A percentile compares a stretch with the other conserved stretches of the same genome.
Conservation (phyloP, 1,284 basidiomycete species). For the Leccinum subfulvum region DNA sequence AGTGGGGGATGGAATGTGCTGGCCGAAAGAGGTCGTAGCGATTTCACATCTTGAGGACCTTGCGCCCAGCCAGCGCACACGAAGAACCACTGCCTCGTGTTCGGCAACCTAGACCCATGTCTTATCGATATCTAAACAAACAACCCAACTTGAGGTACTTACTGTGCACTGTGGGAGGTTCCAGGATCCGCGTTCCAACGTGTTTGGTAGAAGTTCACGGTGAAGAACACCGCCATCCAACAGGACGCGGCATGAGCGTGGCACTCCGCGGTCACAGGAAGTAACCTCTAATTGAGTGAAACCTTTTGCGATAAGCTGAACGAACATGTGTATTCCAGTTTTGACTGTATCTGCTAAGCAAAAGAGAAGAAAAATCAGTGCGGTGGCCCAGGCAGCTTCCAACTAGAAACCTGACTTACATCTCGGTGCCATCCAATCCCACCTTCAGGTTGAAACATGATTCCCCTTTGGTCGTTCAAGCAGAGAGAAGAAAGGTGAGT, state of each 20-base stretch:
- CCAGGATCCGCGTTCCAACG: not conserved
- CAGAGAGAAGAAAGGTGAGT: not conserved
- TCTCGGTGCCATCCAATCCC: not conserved
- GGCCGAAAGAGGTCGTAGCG: not conserved
- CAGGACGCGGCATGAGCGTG: not conserved
- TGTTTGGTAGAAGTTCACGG: not conserved
- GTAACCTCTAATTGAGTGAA: not conserved
- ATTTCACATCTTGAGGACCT: not conserved
- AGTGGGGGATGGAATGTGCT: not conserved
- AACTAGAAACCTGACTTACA: not conserved
- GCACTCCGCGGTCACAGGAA: not conserved
- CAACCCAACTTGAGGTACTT: not conserved
- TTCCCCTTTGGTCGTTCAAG: not conserved
- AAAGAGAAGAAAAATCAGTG: not conserved
- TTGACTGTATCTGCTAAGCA: not conserved
- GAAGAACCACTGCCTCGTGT: not conserved
- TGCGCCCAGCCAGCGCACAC: not conserved
- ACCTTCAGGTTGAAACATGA: not conserved
- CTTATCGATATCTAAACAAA: not conserved
- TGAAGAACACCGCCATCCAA: not conserved
- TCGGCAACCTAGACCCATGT: not conserved
- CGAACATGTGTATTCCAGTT: not conserved
- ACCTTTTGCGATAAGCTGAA: not conserved
- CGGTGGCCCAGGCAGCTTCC: not conserved
- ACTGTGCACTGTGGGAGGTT: not conserved